Conservation (phyloP, 2,329 filamentous ascomycete genomes). For the Diaporthe ampelina region DNA sequence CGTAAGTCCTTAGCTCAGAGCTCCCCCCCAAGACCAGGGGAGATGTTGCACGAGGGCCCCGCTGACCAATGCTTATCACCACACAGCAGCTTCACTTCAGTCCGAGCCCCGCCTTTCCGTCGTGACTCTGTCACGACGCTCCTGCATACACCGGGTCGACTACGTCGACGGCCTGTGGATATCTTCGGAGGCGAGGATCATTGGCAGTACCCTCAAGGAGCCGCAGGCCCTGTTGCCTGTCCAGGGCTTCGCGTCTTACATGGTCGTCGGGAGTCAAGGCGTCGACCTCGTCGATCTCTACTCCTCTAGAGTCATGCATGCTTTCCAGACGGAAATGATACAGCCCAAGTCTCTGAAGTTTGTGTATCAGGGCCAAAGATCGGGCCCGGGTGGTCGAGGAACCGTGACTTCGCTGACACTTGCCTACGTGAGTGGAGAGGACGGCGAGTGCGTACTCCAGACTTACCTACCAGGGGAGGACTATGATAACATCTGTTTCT, state of each 20-base stretch:
- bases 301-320: slow-evolving; percentile 69
- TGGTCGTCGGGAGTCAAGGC: slow-evolving; percentile 69
- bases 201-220: slow-evolving; percentile 56
- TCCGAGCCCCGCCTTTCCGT: slow-evolving; percentile 51
- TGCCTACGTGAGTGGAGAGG: slow-evolving; percentile 72
- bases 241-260: slow-evolving; percentile 70
- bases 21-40: not conserved
- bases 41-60: not conserved
- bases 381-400: slow-evolving; percentile 66
- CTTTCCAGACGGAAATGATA: slow-evolving; percentile 71
- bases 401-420: slow-evolving; percentile 75
- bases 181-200: slow-evolving; percentile 60
- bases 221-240: slow-evolving; percentile 71
- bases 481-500: slow-evolving; percentile 70
- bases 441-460: slow-evolving; percentile 74
- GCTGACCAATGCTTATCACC: not conserved
- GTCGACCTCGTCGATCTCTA: slow-evolving; percentile 74
- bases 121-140: slow-evolving; percentile 64
- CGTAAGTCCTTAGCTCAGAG: slow-evolving; percentile 51
- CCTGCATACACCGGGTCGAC: slow-evolving; percentile 63
- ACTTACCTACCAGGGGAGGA: slow-evolving; percentile 70
- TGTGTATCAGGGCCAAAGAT: slow-evolving; percentile 66
- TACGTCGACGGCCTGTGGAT: slow-evolving; percentile 62
- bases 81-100: slow-evolving; percentile 43
- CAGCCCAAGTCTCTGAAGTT: slow-evolving; percentile 71